These are phyloP conservation scores for Fusarium chaquense DNA, from an alignment of 2,329 filamentous ascomycete species.

Conservation along the genomic window DNA sequence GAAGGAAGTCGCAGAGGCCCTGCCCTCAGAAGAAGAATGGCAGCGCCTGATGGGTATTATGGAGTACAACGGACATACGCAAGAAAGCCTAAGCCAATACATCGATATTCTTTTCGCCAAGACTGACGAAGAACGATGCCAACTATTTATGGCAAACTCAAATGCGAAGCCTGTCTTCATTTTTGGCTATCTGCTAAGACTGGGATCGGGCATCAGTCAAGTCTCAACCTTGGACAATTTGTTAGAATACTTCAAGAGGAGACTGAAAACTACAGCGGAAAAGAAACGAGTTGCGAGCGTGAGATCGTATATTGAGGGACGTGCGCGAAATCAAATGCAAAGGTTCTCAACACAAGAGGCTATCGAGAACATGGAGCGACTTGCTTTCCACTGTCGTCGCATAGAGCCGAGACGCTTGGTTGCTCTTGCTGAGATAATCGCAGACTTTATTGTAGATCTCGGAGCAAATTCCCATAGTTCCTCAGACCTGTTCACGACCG, in stretches of 20 bases:
- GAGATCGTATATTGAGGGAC: background rate
- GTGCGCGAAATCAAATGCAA: slow-evolving; percentile 29
- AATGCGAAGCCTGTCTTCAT: slow-evolving; percentile 48
- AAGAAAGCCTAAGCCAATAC: slow-evolving; percentile 45
- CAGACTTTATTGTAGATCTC: slow-evolving; percentile 46
- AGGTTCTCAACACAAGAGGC: slow-evolving; percentile 44
- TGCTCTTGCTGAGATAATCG: slow-evolving; percentile 48
- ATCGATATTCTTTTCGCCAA: slow-evolving; percentile 48
- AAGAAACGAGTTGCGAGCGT: background rate
- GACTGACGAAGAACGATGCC: slow-evolving; percentile 51
- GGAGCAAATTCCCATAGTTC: slow-evolving; percentile 11
- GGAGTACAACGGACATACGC: slow-evolving; percentile 38
- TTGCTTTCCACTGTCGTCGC: slow-evolving; percentile 50
- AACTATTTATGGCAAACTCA: slow-evolving; percentile 47
- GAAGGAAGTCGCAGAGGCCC: slow-evolving; percentile 38
- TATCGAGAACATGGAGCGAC: slow-evolving; percentile 41
- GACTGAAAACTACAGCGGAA: slow-evolving; percentile 30
- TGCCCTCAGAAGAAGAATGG: slow-evolving; percentile 47
- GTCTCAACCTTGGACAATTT: slow-evolving; percentile 44
- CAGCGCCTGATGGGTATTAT: slow-evolving; percentile 35
- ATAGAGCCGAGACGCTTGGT: slow-evolving; percentile 52
- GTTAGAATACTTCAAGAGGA: slow-evolving; percentile 44
- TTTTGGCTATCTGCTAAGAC: slow-evolving; percentile 50
- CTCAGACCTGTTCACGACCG: background rate
- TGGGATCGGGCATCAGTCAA: slow-evolving; percentile 43